These are phyloP conservation scores for Kewa caespitosa DNA, from an alignment of 179 eudicot species.

Conservation along the genomic window DNA sequence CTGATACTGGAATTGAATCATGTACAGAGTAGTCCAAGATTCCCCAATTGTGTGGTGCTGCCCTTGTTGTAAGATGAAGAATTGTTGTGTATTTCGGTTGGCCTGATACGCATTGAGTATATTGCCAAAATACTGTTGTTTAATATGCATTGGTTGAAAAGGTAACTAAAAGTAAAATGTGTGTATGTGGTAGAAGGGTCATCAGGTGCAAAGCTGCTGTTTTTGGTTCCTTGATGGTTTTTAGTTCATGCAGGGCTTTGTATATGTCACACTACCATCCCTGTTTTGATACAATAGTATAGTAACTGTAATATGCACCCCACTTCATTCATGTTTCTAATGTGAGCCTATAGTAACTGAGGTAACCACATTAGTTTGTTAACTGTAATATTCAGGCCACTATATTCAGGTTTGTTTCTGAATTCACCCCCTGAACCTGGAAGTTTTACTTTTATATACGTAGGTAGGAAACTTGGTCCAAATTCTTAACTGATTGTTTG, in stretches of 20 bases:
- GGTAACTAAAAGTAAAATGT: slow-evolving; percentile 70
- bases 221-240: slow-evolving; percentile 71
- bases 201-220: slow-evolving; percentile 48
- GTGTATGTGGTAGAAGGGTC: slow-evolving; percentile 72
- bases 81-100: slow-evolving; percentile 73
- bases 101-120: slow-evolving; percentile 87
- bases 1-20: slow-evolving; percentile 58
- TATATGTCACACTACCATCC: slow-evolving; percentile 61
- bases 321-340: too few species aligned
- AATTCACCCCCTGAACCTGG: too few species aligned
- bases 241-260: slow-evolving; percentile 60
- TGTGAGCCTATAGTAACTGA: too few species aligned
- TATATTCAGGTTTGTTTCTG: too few species aligned
- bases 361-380: too few species aligned
- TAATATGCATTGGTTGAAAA: slow-evolving; percentile 71
- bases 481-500: too few species aligned
- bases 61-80: slow-evolving; percentile 55
- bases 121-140: slow-evolving; percentile 63
- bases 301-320: too few species aligned
- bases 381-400: too few species aligned
- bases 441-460: too few species aligned
- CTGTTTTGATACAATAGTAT: slow-evolving; percentile 72
- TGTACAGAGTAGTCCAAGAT: slow-evolving; percentile 60
- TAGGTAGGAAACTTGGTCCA: too few species aligned
- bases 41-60: slow-evolving; percentile 66